Evolutionary conservation across 768 basidiomycete species (phyloP).

Genomic region (Pisolithus orientalis): DNA sequence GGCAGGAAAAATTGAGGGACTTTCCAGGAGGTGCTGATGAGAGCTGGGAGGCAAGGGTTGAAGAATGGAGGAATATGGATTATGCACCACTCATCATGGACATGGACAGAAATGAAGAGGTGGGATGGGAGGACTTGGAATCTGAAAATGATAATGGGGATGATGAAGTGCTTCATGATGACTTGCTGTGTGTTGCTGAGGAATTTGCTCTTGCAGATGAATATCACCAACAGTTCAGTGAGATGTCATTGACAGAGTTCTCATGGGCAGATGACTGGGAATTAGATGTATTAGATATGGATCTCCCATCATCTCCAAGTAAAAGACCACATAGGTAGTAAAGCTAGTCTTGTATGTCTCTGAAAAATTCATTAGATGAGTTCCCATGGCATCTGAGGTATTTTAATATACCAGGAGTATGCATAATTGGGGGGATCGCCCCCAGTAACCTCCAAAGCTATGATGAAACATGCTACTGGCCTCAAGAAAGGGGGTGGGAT

Average conservation of each 20-base stretch:
- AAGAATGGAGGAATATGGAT: not conserved
- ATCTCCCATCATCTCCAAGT: not conserved
- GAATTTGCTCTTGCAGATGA: constrained; percentile 6
- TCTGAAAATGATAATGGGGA: not conserved
- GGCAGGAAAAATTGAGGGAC: not conserved
- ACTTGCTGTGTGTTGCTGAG: constrained; percentile 4
- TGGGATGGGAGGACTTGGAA: not conserved
- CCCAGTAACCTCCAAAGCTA: too few species aligned
- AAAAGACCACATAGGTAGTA: not conserved
- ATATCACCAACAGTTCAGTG: not conserved
- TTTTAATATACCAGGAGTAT: too few species aligned
- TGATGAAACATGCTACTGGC: too few species aligned
- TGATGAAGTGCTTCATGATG: not conserved
- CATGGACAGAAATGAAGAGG: not conserved
- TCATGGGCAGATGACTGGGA: not conserved
- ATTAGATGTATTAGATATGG: not conserved
- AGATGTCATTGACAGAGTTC: not conserved
- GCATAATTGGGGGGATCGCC: too few species aligned
- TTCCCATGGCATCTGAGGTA: too few species aligned
- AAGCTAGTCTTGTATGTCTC: not conserved
- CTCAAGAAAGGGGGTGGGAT: too few species aligned
- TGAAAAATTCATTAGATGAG: too few species aligned
- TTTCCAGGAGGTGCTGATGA: not conserved
- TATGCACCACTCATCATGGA: too few species aligned
- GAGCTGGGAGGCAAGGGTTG: not conserved